Evolutionary conservation across 805 yeast species (phyloP), one percentile per base, ranked within the genome.

Genomic region (Starmerella tilneyi): DNA sequence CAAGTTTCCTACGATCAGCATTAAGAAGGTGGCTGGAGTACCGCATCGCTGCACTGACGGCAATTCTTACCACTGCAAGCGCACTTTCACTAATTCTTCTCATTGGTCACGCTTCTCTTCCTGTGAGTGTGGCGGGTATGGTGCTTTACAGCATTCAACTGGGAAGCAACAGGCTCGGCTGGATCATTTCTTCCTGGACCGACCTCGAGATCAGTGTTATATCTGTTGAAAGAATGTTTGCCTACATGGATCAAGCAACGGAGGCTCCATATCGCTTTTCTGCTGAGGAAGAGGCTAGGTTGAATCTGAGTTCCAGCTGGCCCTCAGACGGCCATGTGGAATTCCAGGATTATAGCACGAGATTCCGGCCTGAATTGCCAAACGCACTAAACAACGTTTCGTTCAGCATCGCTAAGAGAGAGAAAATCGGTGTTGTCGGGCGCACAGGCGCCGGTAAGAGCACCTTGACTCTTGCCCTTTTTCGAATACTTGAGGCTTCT

Each of bases 391-490:
- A 84, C 57, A 74, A 78, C 51, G 84, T 86, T 32, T 65, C 84
- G 0, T 81, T 88, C 61, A 72, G 74, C 27, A 86, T 88, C 31
- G 75, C 74, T 43, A 76, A 92, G 21, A 74, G 72, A 48, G 73
- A 77, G 55, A 88, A 88, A 60, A 76, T 88, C 55, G 96, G 96
- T 59, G 80, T 88, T 59, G 96, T 88, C 46, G 96, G 96, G 31
- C 78, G 96, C 63, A 88, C 96, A 0, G 96, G 96, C 63, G 96
- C 96, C 23, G 96, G 96, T 58, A 88, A 88, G 61, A 84, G 94
- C 1, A 86, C 96, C 1, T 81, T 88, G 47, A 84, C 85, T 46
- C 79, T 94, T 19, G 94, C 96, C 4, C 73, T 88, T 51, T 88
- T 88, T 68, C 59, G 77, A 41, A 46, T 64, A 17, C 33, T 68